phyloP scores from a whole-genome alignment of 2,329 filamentous ascomycete genomes.

The Aspergillus alliaceus region DNA sequence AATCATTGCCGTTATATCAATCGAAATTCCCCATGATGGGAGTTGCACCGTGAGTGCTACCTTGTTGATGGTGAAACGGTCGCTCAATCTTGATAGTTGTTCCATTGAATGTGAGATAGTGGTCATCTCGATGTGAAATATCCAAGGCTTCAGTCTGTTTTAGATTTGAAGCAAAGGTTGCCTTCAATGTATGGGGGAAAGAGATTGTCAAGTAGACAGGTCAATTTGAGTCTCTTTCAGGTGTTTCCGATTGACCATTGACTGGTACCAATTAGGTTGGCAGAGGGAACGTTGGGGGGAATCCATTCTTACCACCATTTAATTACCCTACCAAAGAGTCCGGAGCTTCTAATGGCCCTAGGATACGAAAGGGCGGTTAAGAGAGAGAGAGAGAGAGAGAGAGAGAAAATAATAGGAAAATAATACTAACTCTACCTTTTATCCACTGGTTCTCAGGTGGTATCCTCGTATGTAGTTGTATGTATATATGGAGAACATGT shows the following conservation, averaged over 20 bases:
- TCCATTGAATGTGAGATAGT: not conserved
- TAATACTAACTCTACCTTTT: no score
- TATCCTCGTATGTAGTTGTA: no score
- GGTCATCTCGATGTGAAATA: not conserved
- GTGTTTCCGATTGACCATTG: slow-evolving; percentile 10
- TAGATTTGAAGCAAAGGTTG: not conserved
- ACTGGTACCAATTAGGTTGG: slow-evolving; percentile 2
- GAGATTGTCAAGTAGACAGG: not conserved
- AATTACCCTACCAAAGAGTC: no score
- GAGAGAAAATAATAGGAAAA: not conserved
- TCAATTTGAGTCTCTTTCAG: not conserved
- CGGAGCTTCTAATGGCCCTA: no score
- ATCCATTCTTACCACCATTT: no score
- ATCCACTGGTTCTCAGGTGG: no score
- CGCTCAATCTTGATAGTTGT: not conserved
- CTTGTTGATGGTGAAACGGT: not conserved
- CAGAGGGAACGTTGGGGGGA: no score
- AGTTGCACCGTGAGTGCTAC: not conserved
- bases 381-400: not conserved
- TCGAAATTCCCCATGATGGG: not conserved
- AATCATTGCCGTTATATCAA: not conserved
- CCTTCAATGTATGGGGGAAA: not conserved
- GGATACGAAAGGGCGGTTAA: no score
- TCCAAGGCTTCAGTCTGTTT: not conserved
- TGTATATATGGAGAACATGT: no score